These are phyloP conservation scores for Aphanomyces invadans DNA, from an alignment of 352 stramenopile genomes.

Conservation along the genomic window DNA sequence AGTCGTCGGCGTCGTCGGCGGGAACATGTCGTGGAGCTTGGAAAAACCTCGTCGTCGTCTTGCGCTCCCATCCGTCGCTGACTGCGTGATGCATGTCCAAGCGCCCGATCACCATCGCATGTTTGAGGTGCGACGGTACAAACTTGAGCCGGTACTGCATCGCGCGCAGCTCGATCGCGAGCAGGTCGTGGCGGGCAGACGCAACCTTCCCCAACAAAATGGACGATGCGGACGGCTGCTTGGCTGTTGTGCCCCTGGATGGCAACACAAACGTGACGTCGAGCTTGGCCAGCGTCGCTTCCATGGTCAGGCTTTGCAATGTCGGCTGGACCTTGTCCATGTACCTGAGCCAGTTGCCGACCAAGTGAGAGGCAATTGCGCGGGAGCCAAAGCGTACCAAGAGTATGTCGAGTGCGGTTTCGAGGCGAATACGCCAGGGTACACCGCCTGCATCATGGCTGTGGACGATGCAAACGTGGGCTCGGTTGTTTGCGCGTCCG, in stretches of 20 bases:
- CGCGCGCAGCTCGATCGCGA: not conserved
- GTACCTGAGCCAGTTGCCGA: constrained; percentile 3
- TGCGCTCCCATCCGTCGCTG: not conserved
- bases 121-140: constrained; percentile 7
- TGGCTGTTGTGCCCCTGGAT: not conserved
- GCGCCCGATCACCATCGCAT: not conserved
- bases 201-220: too few species aligned
- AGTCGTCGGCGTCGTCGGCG: not conserved
- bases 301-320: not conserved
- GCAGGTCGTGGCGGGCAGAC: not conserved
- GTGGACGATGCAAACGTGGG: not conserved
- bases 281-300: not conserved
- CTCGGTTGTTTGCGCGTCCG: not conserved
- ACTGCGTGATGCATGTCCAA: constrained; percentile 7
- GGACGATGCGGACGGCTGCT: too few species aligned
- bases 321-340: not conserved
- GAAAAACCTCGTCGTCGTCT: constrained; percentile 9
- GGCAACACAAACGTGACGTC: constrained; percentile 18
- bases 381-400: not conserved
- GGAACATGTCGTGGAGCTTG: constrained; percentile 4
- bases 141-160: constrained; percentile 13
- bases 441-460: constrained; percentile 18
- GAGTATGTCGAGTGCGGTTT: constrained; percentile 15
- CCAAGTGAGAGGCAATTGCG: not conserved
- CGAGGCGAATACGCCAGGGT: not conserved